Evolutionary conservation across 106 monocot genomes (phyloP).

Genomic region (Xerophyta viscosa): DNA sequence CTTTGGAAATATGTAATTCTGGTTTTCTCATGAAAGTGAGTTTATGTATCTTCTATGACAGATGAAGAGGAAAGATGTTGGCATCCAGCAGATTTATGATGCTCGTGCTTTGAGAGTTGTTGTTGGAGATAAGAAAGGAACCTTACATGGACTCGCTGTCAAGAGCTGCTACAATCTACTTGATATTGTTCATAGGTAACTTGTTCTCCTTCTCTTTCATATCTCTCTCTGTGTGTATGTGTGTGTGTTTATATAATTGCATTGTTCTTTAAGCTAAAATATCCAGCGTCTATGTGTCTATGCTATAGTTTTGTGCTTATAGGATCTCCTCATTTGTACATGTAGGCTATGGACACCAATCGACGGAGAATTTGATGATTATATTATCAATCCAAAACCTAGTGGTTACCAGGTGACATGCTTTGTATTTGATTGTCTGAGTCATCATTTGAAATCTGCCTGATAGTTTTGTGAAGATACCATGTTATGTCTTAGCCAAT

Average conservation of each 20-base stretch:
- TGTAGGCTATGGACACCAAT: conserved; percentile 89
- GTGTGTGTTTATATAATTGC: too few species aligned
- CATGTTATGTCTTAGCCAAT: neutral
- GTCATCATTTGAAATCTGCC: neutral
- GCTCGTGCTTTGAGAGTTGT: conserved; percentile 89
- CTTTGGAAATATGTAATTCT: neutral
- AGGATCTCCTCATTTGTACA: neutral
- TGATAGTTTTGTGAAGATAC: neutral
- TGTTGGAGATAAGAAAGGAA: conserved; percentile 84
- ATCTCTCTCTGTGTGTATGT: too few species aligned
- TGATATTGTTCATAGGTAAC: conserved; percentile 79
- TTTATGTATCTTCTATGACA: conserved; percentile 20
- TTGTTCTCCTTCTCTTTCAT: too few species aligned
- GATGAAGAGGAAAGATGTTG: conserved; percentile 88
- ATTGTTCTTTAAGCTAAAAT: too few species aligned
- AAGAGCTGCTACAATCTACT: conserved; percentile 82
- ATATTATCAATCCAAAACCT: conserved; percentile 91
- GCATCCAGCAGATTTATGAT: conserved; percentile 79
- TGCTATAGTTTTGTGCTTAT: conserved; percentile 2
- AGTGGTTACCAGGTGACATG: conserved; percentile 90
- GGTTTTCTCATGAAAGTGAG: neutral
- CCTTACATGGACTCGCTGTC: conserved; percentile 83
- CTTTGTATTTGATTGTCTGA: conserved; percentile 3
- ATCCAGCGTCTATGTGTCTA: too few species aligned
- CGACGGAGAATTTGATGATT: conserved; percentile 98